A percentile compares a stretch with the other conserved stretches of the same genome.
Conservation (phyloP, 2,329 filamentous ascomycete species). For the Phoma sp. region DNA sequence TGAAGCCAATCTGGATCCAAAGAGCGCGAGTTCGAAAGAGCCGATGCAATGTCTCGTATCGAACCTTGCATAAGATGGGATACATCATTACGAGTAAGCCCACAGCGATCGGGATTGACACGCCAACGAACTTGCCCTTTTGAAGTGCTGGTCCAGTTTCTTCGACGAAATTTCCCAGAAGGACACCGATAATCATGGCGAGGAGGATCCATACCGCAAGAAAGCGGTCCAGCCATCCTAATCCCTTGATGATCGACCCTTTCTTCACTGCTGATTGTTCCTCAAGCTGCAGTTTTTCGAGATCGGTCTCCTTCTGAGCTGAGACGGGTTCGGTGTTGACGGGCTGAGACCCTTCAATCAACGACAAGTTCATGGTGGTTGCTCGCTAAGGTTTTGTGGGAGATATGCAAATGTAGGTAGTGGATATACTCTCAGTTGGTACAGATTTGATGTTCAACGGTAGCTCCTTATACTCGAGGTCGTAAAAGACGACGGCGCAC, state of each 20-base stretch:
- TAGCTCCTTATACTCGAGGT: slow-evolving; percentile 3
- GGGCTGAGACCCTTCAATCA: background rate
- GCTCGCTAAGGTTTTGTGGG: background rate
- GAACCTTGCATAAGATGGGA: slow-evolving; percentile 86
- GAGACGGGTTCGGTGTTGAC: slow-evolving; percentile 3
- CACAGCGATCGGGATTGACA: slow-evolving; percentile 74
- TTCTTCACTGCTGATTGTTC: slow-evolving; percentile 2
- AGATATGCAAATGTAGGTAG: slow-evolving; percentile 1
- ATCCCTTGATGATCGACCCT: slow-evolving; percentile 47
- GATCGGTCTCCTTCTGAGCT: background rate
- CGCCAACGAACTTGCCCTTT: slow-evolving; percentile 74
- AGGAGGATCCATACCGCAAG: slow-evolving; percentile 73
- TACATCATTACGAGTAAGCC: slow-evolving; percentile 94
- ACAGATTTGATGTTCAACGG: background rate
- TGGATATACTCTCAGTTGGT: background rate
- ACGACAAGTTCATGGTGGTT: slow-evolving; percentile 3
- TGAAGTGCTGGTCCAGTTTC: slow-evolving; percentile 68
- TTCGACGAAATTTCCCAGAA: slow-evolving; percentile 78
- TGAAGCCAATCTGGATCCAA: slow-evolving; percentile 83
- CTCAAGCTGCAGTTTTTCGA: slow-evolving; percentile 2
- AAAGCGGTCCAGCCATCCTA: slow-evolving; percentile 55
- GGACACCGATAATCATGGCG: slow-evolving; percentile 77
- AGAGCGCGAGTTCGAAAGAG: slow-evolving; percentile 69
- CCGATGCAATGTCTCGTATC: slow-evolving; percentile 76
- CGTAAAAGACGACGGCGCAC: slow-evolving; percentile 2